Evolutionary conservation across 257 asterid species (phyloP), one percentile per base, ranked within the genome.

Genomic region (Fraxinus pennsylvanica): DNA sequence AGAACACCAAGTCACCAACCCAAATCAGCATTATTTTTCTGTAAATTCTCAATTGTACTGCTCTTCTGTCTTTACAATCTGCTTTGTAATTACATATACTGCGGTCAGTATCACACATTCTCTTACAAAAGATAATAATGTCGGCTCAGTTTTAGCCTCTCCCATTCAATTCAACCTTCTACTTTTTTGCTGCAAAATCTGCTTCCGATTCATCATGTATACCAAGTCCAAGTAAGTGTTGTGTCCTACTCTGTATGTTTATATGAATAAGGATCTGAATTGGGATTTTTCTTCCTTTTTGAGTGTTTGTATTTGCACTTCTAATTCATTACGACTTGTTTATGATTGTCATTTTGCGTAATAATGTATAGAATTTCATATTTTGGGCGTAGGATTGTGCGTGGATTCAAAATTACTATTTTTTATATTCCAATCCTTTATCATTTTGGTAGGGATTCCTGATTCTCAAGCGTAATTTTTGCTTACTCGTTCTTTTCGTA

Each of bases 201-300:
- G n/a, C 6, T 4, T 22, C 19, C 17, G 6, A 7, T 21, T 68
- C 71, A 36, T 19, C 76, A 84, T 86, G 88, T 78, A 86, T 52
- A 73, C 83, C 66, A 86, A 81, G 76, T 70, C 84, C 80, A 86
- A 79, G 89, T 86, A 74, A 83, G 88, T 79, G 17, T 35, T 52
- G 22, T n/a, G 0, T 41, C 1, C 33, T 61, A 21, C 68, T 8
- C 33, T 61, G 35, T 9, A 32, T 50, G 36, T 76, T 9, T 35
- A 3, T 74, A 32, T 76, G 66, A 39, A 50, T 69, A 72, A 76
- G 69, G 86, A 84, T 84, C 82, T 80, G 82, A 74, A 77, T 59
- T 80, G 82, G 76, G 71, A 25, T 41, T 41, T 75, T 1, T 27
- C 63, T 52, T 52, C 22, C 8, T 52, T 52, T 17, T 17, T 52